Evolutionary conservation across 768 basidiomycete species (phyloP).

Genomic region (Inosperma sp.): DNA sequence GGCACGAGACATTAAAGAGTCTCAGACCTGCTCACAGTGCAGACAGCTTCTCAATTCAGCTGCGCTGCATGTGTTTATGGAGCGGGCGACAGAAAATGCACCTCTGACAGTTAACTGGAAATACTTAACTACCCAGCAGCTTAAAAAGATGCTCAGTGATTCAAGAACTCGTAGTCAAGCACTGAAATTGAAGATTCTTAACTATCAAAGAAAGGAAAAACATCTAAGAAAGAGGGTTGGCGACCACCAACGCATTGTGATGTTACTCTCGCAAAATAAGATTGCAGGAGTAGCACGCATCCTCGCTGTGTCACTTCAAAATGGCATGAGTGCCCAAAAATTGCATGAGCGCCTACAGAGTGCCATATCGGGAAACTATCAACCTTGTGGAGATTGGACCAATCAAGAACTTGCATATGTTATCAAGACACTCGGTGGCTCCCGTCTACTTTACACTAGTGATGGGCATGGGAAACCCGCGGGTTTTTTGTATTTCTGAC

Average conservation of each 20-base stretch:
- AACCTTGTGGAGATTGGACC: not conserved
- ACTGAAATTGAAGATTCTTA: not conserved
- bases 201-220: not conserved
- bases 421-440: too few relatives aligned
- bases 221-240: not conserved
- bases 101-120: not conserved
- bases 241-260: slow-evolving; percentile 2
- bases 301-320: not conserved
- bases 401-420: not conserved
- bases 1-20: too few relatives aligned
- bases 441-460: too few relatives aligned
- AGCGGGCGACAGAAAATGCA: not conserved
- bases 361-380: not conserved
- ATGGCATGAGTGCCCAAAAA: not conserved
- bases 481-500: too few relatives aligned
- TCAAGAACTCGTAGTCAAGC: not conserved
- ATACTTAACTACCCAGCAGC: not conserved
- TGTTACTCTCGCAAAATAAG: slow-evolving; percentile 2
- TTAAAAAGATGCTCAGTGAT: not conserved
- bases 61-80: too few relatives aligned
- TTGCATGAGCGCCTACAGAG: not conserved
- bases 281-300: not conserved
- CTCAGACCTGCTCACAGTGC: too few relatives aligned
- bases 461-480: too few relatives aligned
- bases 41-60: too few relatives aligned